phyloP scores from a whole-genome alignment of 768 basidiomycete species.

The Ramaria rubella region DNA sequence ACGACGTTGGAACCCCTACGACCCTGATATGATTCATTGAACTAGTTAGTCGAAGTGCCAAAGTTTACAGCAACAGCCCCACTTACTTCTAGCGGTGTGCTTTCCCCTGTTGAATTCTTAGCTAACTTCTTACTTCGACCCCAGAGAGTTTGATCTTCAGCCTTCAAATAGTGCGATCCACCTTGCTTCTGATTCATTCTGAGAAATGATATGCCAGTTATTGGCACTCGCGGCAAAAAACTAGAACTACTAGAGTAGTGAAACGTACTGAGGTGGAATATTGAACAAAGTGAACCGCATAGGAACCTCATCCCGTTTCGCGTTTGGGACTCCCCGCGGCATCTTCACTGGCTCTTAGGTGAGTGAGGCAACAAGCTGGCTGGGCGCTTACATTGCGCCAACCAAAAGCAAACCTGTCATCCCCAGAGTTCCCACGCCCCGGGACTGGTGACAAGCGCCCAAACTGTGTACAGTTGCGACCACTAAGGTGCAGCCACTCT shows the following conservation, averaged over 20 bases:
- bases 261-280: conserved; percentile 64
- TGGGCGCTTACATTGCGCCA: no score
- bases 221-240: no score
- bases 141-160: conserved; percentile 70
- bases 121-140: conserved; percentile 45
- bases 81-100: conserved; percentile 31
- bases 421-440: no score
- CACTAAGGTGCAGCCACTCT: no score
- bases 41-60: conserved; percentile 2
- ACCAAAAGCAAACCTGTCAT: not conserved
- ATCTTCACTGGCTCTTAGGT: conserved; percentile 29
- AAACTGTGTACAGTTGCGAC: no score
- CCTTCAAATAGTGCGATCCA: conserved; percentile 71
- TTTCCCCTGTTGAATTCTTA: conserved; percentile 35
- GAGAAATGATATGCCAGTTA: conserved; percentile 3
- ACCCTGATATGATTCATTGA: conserved; percentile 25
- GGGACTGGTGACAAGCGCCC: no score
- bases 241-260: no score
- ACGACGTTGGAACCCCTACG: conserved; percentile 75
- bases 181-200: conserved; percentile 79
- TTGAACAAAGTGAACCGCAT: conserved; percentile 76
- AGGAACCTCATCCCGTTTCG: conserved; percentile 73
- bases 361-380: not conserved
- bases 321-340: conserved; percentile 80
- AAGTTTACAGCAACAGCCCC: no score